These are phyloP conservation scores for Cymbomonas tetramitiformis DNA, from an alignment of 139 green algal species.

Conservation along the genomic window DNA sequence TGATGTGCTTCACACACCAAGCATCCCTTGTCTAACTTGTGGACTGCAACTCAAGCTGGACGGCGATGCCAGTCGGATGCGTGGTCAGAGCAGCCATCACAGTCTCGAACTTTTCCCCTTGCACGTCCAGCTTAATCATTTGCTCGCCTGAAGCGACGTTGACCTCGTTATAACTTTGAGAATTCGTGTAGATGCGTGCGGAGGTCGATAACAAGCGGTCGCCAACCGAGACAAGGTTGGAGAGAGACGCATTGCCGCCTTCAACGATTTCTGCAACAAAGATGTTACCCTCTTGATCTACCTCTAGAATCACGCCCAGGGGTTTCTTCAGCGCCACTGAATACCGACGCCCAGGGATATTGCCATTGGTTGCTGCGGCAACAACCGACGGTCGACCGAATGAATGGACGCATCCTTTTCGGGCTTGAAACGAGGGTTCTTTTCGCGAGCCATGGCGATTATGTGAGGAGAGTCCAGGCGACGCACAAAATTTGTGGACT, in stretches of 20 bases:
- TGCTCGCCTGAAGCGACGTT: constrained; percentile 1
- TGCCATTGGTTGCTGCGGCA: no score
- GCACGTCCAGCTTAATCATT: neutral
- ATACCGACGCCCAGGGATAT: no score
- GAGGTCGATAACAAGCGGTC: neutral
- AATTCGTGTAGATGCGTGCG: neutral
- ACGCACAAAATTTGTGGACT: no score
- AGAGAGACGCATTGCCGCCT: neutral
- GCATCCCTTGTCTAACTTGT: no score
- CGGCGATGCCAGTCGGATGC: neutral
- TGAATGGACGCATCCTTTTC: no score
- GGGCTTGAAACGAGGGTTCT: no score
- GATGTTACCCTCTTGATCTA: neutral
- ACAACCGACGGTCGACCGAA: no score
- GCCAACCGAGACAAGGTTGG: neutral
- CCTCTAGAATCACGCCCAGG: constrained; percentile 6
- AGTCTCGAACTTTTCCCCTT: constrained; percentile 18
- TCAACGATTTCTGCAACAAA: constrained; percentile 8
- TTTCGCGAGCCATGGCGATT: no score
- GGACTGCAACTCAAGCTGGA: constrained; percentile 24
- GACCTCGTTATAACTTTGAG: constrained; percentile 8
- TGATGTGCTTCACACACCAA: no score
- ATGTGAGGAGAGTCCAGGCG: no score
- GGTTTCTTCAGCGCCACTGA: constrained; percentile 2
- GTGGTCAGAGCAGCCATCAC: constrained; percentile 12